Percentiles rank a stretch among this genome's conserved stretches.
phyloP scores from a whole-genome alignment of 306 rosid species.

The Rosa multiflora region DNA sequence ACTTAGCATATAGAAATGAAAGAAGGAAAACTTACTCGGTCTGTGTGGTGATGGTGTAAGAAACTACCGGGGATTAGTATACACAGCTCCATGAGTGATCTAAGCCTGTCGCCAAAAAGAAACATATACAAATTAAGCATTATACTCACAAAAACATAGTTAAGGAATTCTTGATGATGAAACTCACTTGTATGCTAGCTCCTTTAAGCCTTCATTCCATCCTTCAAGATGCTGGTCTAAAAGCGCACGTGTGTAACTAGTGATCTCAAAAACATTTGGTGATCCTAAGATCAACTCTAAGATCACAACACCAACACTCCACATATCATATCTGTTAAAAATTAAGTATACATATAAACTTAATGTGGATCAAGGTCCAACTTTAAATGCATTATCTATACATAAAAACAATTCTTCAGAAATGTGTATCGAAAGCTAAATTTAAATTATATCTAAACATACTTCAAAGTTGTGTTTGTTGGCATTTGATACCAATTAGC shows the following conservation, averaged over 20 bases:
- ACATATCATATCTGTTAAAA: conserved; percentile 84
- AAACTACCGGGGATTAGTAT: conserved; percentile 76
- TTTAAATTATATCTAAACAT: conserved; percentile 34
- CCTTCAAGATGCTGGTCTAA: conserved; percentile 84
- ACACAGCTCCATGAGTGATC: conserved; percentile 93
- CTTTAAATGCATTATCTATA: not conserved
- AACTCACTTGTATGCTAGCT: conserved; percentile 82
- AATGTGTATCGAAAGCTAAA: conserved; percentile 24
- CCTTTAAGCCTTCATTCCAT: conserved; percentile 81
- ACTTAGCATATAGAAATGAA: not conserved
- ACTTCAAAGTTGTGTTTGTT: conserved; percentile 69
- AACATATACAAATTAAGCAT: not conserved
- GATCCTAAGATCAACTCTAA: conserved; percentile 88
- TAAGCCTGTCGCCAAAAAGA: conserved; percentile 59
- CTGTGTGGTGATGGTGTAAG: conserved; percentile 46
- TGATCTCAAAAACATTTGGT: conserved; percentile 78
- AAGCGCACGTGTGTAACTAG: conserved; percentile 68
- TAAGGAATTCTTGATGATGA: conserved; percentile 4
- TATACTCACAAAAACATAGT: not conserved
- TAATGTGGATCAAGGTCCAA: conserved; percentile 21
- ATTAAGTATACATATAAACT: conserved; percentile 12
- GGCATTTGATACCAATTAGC: conserved; percentile 79
- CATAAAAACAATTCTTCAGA: not conserved
- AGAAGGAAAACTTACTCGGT: conserved; percentile 48
- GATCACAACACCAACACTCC: conserved; percentile 97